Percentiles rank a stretch among this genome's conserved stretches.
These are phyloP conservation scores for Streptanthus diversifolius DNA, from an alignment of 345 rosid species.

Conservation along the genomic window DNA sequence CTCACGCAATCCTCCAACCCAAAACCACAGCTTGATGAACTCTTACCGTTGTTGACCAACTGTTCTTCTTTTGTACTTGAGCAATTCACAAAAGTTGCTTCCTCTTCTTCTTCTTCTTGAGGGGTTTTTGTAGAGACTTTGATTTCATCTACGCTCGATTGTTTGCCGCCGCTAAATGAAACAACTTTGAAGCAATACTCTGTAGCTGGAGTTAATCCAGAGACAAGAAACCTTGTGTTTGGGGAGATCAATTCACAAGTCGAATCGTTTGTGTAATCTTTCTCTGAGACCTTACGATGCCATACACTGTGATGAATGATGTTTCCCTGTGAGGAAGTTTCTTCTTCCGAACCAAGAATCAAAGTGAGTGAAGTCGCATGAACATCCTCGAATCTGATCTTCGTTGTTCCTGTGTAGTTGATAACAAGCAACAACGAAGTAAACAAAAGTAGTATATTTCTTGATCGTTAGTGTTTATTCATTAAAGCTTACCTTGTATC, in stretches of 20 bases:
- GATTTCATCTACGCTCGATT: conserved; percentile 44
- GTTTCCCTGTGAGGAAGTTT: conserved; percentile 31
- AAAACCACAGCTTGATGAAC: not conserved
- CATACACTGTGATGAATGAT: conserved; percentile 35
- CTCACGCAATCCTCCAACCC: conserved; percentile 68
- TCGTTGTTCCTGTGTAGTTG: conserved; percentile 13
- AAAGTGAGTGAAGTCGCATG: conserved; percentile 48
- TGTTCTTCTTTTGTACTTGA: conserved; percentile 40
- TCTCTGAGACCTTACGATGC: conserved; percentile 54
- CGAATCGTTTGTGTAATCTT: conserved; percentile 46
- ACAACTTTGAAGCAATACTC: conserved; percentile 57
- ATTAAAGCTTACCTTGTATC: not conserved
- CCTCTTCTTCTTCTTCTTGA: conserved; percentile 1
- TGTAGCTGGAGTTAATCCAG: conserved; percentile 52
- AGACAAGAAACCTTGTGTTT: conserved; percentile 48
- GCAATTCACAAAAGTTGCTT: not conserved
- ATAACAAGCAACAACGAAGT: not conserved
- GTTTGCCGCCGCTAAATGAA: conserved; percentile 38
- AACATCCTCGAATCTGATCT: conserved; percentile 55
- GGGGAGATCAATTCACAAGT: conserved; percentile 51
- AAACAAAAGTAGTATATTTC: not conserved
- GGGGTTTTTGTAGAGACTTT: conserved; percentile 34
- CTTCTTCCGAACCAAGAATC: conserved; percentile 42
- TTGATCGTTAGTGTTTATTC: not conserved
- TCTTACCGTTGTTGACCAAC: not conserved